Conservation (phyloP, 257 asterid genomes). For the Lycium ferocissimum region DNA sequence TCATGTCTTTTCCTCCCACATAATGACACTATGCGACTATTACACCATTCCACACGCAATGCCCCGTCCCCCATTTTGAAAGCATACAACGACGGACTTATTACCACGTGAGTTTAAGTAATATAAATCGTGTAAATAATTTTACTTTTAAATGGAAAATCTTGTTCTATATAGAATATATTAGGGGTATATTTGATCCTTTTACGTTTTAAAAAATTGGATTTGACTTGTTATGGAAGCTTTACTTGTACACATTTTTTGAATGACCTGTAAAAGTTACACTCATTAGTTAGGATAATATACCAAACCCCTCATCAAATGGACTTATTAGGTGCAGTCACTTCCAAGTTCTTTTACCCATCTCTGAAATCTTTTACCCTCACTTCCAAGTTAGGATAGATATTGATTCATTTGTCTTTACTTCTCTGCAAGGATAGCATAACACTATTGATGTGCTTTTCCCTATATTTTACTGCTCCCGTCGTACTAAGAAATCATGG, state of each 20-base stretch:
- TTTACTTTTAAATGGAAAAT: background rate
- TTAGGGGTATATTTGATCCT: background rate
- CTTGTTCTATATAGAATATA: background rate
- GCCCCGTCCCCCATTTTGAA: background rate
- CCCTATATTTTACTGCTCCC: slow-evolving; percentile 8
- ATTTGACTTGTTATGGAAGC: too few species aligned
- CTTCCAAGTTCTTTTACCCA: slow-evolving; percentile 20
- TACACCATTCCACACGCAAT: background rate
- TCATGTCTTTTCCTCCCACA: slow-evolving; percentile 4
- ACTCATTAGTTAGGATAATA: too few species aligned
- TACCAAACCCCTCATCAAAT: background rate
- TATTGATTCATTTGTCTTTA: slow-evolving; percentile 10
- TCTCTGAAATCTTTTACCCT: background rate
- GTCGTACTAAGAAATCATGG: background rate
- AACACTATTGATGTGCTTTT: background rate
- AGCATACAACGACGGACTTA: background rate
- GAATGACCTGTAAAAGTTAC: too few species aligned
- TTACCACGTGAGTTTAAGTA: too few species aligned
- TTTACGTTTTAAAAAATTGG: too few species aligned
- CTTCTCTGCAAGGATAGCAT: slow-evolving; percentile 7
- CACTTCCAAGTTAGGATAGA: too few species aligned
- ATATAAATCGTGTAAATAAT: background rate
- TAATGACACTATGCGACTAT: background rate
- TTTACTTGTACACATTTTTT: too few species aligned
- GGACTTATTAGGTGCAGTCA: background rate